These are phyloP conservation scores for Liquidambar formosana DNA, from an alignment of 164 flowering plant species.

Conservation along the genomic window DNA sequence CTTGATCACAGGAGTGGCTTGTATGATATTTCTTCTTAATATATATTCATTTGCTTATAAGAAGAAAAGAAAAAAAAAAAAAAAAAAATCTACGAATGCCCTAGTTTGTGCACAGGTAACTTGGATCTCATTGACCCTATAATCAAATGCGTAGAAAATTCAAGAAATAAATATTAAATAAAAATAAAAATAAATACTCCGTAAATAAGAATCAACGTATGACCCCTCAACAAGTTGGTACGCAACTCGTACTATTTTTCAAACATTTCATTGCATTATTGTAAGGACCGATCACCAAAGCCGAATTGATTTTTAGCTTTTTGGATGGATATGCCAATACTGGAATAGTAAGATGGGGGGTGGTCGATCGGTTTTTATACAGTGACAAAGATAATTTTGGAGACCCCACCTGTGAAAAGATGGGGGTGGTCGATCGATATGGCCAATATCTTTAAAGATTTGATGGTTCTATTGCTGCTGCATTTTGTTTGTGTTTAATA, in stretches of 20 bases:
- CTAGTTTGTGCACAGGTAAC: too few species aligned
- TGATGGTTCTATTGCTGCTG: neutral
- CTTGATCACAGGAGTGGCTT: too few species aligned
- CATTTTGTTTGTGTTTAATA: neutral
- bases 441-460: neutral
- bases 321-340: neutral
- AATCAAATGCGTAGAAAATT: too few species aligned
- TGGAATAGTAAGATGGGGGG: neutral
- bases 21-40: too few species aligned
- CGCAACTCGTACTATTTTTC: neutral
- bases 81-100: too few species aligned
- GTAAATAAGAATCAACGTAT: neutral
- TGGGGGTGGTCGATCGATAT: neutral
- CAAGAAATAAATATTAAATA: too few species aligned
- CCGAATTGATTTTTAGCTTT: neutral
- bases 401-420: too few species aligned
- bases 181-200: neutral
- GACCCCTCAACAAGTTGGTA: neutral
- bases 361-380: neutral
- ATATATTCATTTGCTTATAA: too few species aligned
- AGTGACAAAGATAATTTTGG: too few species aligned
- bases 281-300: neutral
- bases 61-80: too few species aligned
- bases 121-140: too few species aligned
- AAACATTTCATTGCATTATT: neutral